Base-by-base conservation (phyloP, 2,329 filamentous ascomycete species). In the Pseudopyrenochaeta lycopersici region DNA sequence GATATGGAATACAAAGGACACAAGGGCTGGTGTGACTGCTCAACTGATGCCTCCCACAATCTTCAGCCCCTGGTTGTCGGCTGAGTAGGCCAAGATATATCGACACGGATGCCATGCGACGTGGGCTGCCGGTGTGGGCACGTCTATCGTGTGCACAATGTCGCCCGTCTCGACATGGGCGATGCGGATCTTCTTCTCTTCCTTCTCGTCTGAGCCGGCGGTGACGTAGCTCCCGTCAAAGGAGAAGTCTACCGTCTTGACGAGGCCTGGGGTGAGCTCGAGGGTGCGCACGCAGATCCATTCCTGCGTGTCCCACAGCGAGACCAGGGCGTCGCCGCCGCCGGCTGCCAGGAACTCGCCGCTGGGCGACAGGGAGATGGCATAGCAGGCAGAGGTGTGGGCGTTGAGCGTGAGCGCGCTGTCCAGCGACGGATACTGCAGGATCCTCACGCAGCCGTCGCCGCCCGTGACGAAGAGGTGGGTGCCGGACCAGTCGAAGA, bases 201-300 rank as follows among this genome's bases (percentile, higher is more conserved):
- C 89, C 6, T 88, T 88, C 76, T 91, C 89, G 49, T 92, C 90
- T 52, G 88, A 90, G 17, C 90, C 90, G 9, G 87, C 90, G 2
- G 88, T 86, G 20, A 93, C 78, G 68, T 88, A 94, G 66, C 85
- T 88, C 1, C 90, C 90, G 65, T 93, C 90, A 74, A 90, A 93
- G 14, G 86, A 90, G 71, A 93, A 94, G 68, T 88, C 88, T 51
- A 93, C 81, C 69, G 85, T 90, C 67, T 85, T 84, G 23, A 93
- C 87, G 2, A 89, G 86, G 1, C 88, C 88, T 9, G 84, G 82
- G 79, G 91, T 89, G 63, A 85, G 82, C 31, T 86, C 86, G 36
- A 92, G 80, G 1, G 89, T 91, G 55, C 88, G 84, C 66, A 88
- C 84, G 68, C 90, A 92, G 50, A 90, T 85, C 89, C 90, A 92